A percentile compares a stretch with the other conserved stretches of the same genome.
Evolutionary conservation across 768 basidiomycete species (phyloP).

Genomic region (Leccinellum luteum): DNA sequence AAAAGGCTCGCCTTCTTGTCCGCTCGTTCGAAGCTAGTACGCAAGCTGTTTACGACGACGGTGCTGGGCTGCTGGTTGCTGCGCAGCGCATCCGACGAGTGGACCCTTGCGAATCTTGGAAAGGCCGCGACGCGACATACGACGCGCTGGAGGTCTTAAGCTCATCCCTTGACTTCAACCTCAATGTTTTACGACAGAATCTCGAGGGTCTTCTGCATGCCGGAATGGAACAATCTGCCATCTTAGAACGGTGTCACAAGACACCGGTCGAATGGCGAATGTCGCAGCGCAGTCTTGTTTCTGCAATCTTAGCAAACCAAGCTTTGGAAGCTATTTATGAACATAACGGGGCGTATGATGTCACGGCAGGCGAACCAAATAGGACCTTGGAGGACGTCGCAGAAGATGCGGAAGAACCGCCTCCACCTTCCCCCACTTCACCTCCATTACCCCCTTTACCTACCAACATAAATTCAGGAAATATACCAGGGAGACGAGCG

Average conservation of each 20-base stretch:
- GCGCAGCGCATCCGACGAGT: slow-evolving; percentile 35
- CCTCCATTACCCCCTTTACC: slow-evolving; percentile 11
- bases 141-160: slow-evolving; percentile 30
- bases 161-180: slow-evolving; percentile 33
- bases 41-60: slow-evolving; percentile 52
- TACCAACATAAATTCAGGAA: slow-evolving; percentile 2
- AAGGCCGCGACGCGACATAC: slow-evolving; percentile 22
- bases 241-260: slow-evolving; percentile 37
- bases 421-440: not conserved
- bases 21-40: slow-evolving; percentile 46
- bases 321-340: slow-evolving; percentile 17
- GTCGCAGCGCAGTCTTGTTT: slow-evolving; percentile 39
- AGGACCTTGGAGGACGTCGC: slow-evolving; percentile 10
- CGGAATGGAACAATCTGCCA: slow-evolving; percentile 40
- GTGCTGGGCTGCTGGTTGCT: slow-evolving; percentile 38
- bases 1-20: slow-evolving; percentile 45
- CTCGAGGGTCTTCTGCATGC: slow-evolving; percentile 38
- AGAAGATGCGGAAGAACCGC: not conserved
- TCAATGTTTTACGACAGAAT: slow-evolving; percentile 34
- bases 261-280: slow-evolving; percentile 46
- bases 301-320: slow-evolving; percentile 26
- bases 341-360: slow-evolving; percentile 7
- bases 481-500: not conserved
- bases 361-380: slow-evolving; percentile 8
- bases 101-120: slow-evolving; percentile 25